Conservation (phyloP, 2,329 filamentous ascomycete genomes). For the Pezicula rhizophila region DNA sequence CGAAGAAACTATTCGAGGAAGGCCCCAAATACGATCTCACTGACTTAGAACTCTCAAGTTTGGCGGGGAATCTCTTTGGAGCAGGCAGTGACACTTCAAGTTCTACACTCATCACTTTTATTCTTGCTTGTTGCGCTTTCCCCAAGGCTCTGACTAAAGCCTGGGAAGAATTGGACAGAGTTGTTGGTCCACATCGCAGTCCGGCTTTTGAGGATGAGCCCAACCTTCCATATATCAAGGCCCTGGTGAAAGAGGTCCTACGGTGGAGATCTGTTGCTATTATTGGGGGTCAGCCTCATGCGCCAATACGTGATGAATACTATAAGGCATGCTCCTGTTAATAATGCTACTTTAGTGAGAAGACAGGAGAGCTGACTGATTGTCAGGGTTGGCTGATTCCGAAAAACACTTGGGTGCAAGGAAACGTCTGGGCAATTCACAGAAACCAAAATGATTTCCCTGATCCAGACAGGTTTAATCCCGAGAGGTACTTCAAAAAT, state of each 20-base stretch:
- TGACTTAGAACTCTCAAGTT: conserved; percentile 12
- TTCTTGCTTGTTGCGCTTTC: conserved; percentile 34
- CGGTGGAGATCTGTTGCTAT: conserved; percentile 33
- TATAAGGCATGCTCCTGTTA: conserved; percentile 15
- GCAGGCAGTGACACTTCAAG: conserved; percentile 31
- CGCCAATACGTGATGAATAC: conserved; percentile 24
- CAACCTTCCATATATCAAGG: conserved; percentile 33
- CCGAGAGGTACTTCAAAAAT: conserved; percentile 27
- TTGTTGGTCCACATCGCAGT: conserved; percentile 29
- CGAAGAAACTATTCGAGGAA: conserved; percentile 18
- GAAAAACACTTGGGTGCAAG: conserved; percentile 30
- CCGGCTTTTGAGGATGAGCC: conserved; percentile 30
- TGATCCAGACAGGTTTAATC: conserved; percentile 36
- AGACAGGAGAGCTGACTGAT: not conserved
- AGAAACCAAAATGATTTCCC: conserved; percentile 30
- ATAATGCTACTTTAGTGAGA: not conserved
- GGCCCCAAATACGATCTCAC: conserved; percentile 14
- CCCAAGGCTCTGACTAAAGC: conserved; percentile 30
- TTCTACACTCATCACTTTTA: conserved; percentile 27
- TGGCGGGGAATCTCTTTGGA: conserved; percentile 36
- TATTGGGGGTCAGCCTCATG: conserved; percentile 20
- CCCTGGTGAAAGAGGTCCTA: conserved; percentile 34
- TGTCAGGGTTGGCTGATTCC: conserved; percentile 29
- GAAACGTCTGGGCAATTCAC: conserved; percentile 30
- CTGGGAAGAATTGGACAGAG: conserved; percentile 33